Evolutionary conservation across 345 rosid genomes (phyloP), one percentile per base, ranked within the genome.

Genomic region (Heritiera littoralis): DNA sequence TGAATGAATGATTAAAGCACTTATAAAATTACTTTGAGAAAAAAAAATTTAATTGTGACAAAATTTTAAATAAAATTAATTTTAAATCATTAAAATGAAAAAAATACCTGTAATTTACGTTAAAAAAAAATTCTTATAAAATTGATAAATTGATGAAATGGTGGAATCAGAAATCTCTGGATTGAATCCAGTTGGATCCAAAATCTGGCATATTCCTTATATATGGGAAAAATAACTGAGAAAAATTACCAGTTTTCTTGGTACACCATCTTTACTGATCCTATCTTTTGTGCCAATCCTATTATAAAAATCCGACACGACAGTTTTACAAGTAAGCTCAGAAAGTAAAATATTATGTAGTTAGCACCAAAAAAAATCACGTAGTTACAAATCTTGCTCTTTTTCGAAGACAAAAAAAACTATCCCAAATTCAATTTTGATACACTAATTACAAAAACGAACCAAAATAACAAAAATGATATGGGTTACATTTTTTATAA

Each of bases 191-290:
- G 38, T 15, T 79, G 75, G 17, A 79, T 48, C 74, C 84, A 78
- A 69, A 40, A 14, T 2, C 52, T n/a, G 56, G 83, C 80, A 85
- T 81, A 52, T 81, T 79, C 14, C 54, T 6, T 40, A 9, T 46
- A 20, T 38, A 28, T 76, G 0, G 1, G 12, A 48, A 69, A 14
- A 17, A 8, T 23, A 17, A 17, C 5, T 58, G 13, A 5, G 43
- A 8, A 13, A 71, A 52, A 32, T 28, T 18, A 52, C 64, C 80
- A 35, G 20, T 49, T 48, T 6, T 60, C 28, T 3, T 30, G 69
- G 28, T 32, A 64, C 28, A 73, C 15, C 48, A 70, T 64, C 68
- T 60, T 1, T 43, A 76, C 75, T 46, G 35, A 61, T 60, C 51
- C 15, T 70, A 17, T 72, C 73, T 75, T 76, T 63, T 68, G 30